A percentile compares a stretch with the other conserved stretches of the same genome.
Conservation (phyloP, 2,329 filamentous ascomycete genomes). For the Penicillium oxalicum region DNA sequence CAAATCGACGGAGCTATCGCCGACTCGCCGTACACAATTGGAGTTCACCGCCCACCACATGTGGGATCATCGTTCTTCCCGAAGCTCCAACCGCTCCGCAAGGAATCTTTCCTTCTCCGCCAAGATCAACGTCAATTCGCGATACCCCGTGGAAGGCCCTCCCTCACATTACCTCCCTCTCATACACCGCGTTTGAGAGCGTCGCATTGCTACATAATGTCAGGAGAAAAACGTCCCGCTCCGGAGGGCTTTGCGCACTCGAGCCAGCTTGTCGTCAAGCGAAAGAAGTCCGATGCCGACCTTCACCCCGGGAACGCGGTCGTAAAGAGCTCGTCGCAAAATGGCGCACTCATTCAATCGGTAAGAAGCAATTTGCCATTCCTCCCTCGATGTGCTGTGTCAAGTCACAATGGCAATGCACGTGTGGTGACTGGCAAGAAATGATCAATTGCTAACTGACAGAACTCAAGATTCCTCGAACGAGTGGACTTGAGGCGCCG, state of each 20-base stretch:
- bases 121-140: neutral
- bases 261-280: conserved; percentile 74
- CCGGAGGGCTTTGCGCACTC: conserved; percentile 71
- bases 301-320: conserved; percentile 52
- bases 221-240: conserved; percentile 86
- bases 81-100: conserved; percentile 12
- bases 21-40: conserved; percentile 11
- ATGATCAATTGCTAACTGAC: conserved; percentile 8
- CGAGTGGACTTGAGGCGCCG: conserved; percentile 77
- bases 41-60: conserved; percentile 15
- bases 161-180: conserved; percentile 1
- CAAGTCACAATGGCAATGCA: too few species aligned
- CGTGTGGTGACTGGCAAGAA: neutral
- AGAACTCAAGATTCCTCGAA: conserved; percentile 60
- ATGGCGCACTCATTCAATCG: conserved; percentile 60
- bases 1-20: conserved; percentile 14
- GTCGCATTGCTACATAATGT: conserved; percentile 52
- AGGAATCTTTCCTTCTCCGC: conserved; percentile 13
- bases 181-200: neutral
- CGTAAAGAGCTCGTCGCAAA: conserved; percentile 50
- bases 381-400: too few species aligned
- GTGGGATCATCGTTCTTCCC: conserved; percentile 23
- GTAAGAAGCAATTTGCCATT: conserved; percentile 44
- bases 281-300: conserved; percentile 67
- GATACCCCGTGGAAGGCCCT: neutral